These are phyloP conservation scores for Wickerhamiella musiphila DNA, from an alignment of 805 yeast genomes.

Conservation along the genomic window DNA sequence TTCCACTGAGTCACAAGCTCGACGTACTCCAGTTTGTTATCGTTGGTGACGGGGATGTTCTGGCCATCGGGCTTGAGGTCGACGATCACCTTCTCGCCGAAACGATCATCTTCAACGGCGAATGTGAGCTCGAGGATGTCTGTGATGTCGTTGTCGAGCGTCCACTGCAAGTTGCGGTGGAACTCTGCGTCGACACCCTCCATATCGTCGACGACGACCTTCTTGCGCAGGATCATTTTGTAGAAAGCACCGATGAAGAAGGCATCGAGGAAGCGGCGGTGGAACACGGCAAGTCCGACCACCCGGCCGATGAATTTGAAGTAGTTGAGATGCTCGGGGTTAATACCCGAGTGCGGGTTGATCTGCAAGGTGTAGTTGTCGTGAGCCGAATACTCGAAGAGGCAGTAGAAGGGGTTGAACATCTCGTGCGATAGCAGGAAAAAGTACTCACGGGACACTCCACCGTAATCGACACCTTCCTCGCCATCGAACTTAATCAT, in stretches of 20 bases:
- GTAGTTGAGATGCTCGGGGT: conserved; percentile 94
- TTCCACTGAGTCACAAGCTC: conserved; percentile 93
- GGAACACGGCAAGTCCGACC: conserved; percentile 96
- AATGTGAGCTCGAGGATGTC: conserved; percentile 77
- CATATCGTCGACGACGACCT: conserved; percentile 90
- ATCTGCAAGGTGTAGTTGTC: conserved; percentile 96
- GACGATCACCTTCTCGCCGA: conserved; percentile 78
- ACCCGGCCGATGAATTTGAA: conserved; percentile 97
- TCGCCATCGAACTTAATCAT: conserved; percentile 99
- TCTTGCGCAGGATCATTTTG: conserved; percentile 91
- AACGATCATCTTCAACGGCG: conserved; percentile 73
- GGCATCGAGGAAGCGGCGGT: conserved; percentile 91
- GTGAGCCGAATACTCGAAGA: conserved; percentile 93
- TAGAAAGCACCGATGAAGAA: conserved; percentile 96
- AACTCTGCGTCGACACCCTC: conserved; percentile 98
- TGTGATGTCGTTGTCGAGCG: conserved; percentile 83
- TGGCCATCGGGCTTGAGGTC: conserved; percentile 83
- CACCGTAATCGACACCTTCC: conserved; percentile 99
- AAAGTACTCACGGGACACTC: conserved; percentile 96
- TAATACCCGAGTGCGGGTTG: conserved; percentile 91
- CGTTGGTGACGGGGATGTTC: conserved; percentile 82
- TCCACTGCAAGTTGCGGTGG: conserved; percentile 89
- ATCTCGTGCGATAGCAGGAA: conserved; percentile 91
- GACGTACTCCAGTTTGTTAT: conserved; percentile 86
- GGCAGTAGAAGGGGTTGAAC: conserved; percentile 96